Evolutionary conservation across 2,329 filamentous ascomycete species (phyloP), one percentile per base, ranked within the genome.

Genomic region (Diaporthe batatas): DNA sequence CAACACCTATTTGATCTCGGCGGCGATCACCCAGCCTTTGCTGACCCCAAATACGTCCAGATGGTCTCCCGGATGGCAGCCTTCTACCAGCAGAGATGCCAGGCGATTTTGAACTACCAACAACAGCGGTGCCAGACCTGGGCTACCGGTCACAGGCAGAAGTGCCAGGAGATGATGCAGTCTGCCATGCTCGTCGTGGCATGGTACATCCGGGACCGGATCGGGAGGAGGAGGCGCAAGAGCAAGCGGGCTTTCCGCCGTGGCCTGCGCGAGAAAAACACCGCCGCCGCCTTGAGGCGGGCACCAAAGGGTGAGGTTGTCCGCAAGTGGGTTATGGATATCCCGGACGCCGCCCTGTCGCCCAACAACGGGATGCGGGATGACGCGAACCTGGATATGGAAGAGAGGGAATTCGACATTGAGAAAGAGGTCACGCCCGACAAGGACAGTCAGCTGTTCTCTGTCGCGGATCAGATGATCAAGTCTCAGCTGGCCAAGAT

Each of bases 141-240:
- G 85, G 85, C 84, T 71, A 82, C 79, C 75, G 79, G 83, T 77
- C 84, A 86, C 77, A 82, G 84, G 54, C 83, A 85, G 75, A 83
- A 84, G 76, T 85, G 83, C 75, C 84, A 86, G 77, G 85, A 86
- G 74, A 84, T 84, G 81, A 85, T 83, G 79, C 84, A 85, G 75
- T 85, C 85, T 0, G 84, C 85, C 72, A 86, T 86, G 83, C 77
- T 87, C 29, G 83, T 86, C 5, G 84, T 87, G 42, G 85, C 85
- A 16, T 87, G 85, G 85, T 86, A 87, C 75, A 82, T 86, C 55
- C 82, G 85, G 55, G 85, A 86, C 75, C 83, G 84, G 42, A 85
- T 86, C 75, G 80, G 82, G 73, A 81, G 85, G 42, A 80, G 84
- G 36, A 81, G 84, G 55, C 80, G 80, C 75, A 79, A 82, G 68